These are phyloP conservation scores for Solanum tarapatanum DNA, from an alignment of 257 asterid species.

Conservation along the genomic window DNA sequence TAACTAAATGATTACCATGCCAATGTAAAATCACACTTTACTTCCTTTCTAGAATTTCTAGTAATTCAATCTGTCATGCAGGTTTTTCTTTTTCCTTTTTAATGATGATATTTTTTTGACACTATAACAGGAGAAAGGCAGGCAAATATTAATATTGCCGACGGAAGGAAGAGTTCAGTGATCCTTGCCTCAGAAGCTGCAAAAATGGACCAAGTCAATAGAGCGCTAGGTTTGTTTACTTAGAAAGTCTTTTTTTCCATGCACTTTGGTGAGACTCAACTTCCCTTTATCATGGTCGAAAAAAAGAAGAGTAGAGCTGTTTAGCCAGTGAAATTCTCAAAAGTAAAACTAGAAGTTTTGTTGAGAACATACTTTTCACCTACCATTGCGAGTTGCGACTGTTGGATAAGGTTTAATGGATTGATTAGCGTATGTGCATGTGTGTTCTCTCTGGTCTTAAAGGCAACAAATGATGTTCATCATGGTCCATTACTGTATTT, in stretches of 20 bases:
- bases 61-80: background rate
- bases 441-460: background rate
- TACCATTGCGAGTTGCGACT: background rate
- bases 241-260: background rate
- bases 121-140: constrained; percentile 72
- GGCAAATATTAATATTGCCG: constrained; percentile 71
- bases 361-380: background rate
- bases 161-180: constrained; percentile 54
- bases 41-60: background rate
- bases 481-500: background rate
- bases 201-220: constrained; percentile 69
- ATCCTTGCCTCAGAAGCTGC: constrained; percentile 93
- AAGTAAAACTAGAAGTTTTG: background rate
- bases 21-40: background rate
- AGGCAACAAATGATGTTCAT: background rate
- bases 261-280: background rate
- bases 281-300: background rate
- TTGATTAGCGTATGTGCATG: background rate
- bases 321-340: background rate
- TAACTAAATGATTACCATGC: background rate
- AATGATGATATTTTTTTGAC: background rate
- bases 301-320: background rate
- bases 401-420: background rate
- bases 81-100: background rate
- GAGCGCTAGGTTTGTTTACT: constrained; percentile 60